Evolutionary conservation across 345 rosid genomes (phyloP), one percentile per base, ranked within the genome.

Genomic region (Iberis pinnata): DNA sequence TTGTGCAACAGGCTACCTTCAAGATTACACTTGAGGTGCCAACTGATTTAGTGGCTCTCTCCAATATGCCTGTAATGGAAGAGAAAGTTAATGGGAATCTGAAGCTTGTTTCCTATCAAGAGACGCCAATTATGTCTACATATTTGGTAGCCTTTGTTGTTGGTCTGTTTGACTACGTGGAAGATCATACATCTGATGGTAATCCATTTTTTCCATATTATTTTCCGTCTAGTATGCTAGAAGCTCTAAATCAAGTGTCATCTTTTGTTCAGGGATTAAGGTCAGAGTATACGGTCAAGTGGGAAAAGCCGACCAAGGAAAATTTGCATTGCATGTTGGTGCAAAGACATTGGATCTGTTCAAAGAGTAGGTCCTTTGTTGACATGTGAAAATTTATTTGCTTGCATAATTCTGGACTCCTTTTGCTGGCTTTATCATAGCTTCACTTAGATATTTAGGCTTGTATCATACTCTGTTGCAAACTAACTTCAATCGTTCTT

Each of bases 121-220:
- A 92, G 64, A 73, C 98, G 1, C 96, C 98, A 14, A 76, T 83
- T 43, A 92, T 92, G 96, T 92, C 98, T 13, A 92, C 96, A 5
- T 92, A 92, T 77, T 73, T 92, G 76, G 93, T 92, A 9, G 98
- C 98, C 4, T 66, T 92, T 68, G 96, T 80, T 18, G 75, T 92
- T 61, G 98, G 98, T 46, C 68, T 88, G 76, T 92, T 92, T 57
- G 93, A 88, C 69, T 83, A 77, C 36, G 74, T 88, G 27, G 98
- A 92, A 73, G 95, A 81, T 72, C 78, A 80, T 51, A 88, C 96
- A 27, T 68, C 98, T 2, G 95, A 92, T 65, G 96, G 98, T 92
- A 78, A 37, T 43, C 18, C 18, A 24, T 7, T 36, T 18, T 1
- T 41, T 10, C 11, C 13, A 15, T 18, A 16, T 35, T 37, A 6